phyloP scores from a whole-genome alignment of 352 stramenopile genomes.

The Lagenidium giganteum region DNA sequence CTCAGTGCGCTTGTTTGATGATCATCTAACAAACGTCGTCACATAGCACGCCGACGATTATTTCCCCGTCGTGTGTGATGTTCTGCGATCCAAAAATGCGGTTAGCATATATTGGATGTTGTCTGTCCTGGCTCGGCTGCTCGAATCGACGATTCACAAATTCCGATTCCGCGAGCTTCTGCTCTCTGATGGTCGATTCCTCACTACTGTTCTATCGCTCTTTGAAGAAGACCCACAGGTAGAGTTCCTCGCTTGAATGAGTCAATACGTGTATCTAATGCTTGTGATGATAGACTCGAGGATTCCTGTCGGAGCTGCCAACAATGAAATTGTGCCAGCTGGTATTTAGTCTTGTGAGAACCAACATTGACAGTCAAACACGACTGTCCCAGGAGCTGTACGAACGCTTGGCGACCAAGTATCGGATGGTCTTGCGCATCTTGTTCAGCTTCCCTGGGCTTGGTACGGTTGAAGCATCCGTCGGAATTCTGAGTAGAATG shows the following conservation, averaged over 20 bases:
- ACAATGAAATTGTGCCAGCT: slow-evolving; percentile 79
- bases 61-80: slow-evolving; percentile 53
- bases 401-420: slow-evolving; percentile 65
- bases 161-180: slow-evolving; percentile 52
- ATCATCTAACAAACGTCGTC: slow-evolving; percentile 2
- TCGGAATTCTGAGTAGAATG: slow-evolving; percentile 73
- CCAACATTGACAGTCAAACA: slow-evolving; percentile 55
- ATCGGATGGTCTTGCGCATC: slow-evolving; percentile 72
- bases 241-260: slow-evolving; percentile 1
- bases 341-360: slow-evolving; percentile 60
- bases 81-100: slow-evolving; percentile 44
- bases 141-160: slow-evolving; percentile 62
- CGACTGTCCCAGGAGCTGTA: slow-evolving; percentile 61
- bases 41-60: slow-evolving; percentile 70
- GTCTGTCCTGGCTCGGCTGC: slow-evolving; percentile 52
- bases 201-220: slow-evolving; percentile 55
- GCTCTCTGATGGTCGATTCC: slow-evolving; percentile 55
- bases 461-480: slow-evolving; percentile 63
- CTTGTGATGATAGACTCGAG: slow-evolving; percentile 28
- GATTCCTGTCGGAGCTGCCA: slow-evolving; percentile 60
- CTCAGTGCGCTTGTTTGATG: slow-evolving; percentile 1
- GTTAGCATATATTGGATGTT: slow-evolving; percentile 75
- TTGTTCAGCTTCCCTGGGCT: slow-evolving; percentile 72
- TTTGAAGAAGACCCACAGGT: slow-evolving; percentile 70
- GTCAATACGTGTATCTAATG: slow-evolving; percentile 1